Evolutionary conservation across 1,284 basidiomycete genomes (phyloP).

Genomic region (Athelia sp.): DNA sequence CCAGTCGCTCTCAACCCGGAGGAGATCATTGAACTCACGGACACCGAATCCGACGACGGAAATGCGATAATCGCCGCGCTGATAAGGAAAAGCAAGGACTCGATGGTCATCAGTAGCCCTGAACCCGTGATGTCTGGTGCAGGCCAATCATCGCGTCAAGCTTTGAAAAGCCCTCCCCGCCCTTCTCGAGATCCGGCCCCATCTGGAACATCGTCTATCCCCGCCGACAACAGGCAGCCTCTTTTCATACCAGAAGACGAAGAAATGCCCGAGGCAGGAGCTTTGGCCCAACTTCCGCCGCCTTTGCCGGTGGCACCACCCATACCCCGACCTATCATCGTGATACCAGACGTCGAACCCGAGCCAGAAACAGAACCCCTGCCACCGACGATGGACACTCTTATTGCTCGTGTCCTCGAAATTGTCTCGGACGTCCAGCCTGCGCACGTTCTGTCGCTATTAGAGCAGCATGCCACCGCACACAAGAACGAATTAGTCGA

Average conservation of each 20-base stretch:
- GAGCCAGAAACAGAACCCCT: not conserved
- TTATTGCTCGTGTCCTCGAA: slow-evolving; percentile 51
- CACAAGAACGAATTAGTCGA: slow-evolving; percentile 38
- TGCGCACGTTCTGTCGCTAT: slow-evolving; percentile 40
- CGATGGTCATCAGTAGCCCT: too few relatives aligned
- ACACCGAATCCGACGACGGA: not conserved
- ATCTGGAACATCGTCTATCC: too few relatives aligned
- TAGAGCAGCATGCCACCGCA: slow-evolving; percentile 32
- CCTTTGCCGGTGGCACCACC: not conserved
- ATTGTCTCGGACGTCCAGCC: slow-evolving; percentile 65
- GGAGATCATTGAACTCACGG: not conserved
- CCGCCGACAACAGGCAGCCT: not conserved
- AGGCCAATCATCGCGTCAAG: too few relatives aligned
- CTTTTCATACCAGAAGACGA: not conserved
- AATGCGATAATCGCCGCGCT: too few relatives aligned
- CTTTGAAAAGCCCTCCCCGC: too few relatives aligned
- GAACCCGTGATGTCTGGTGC: too few relatives aligned
- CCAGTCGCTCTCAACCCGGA: too few relatives aligned
- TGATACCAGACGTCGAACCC: not conserved
- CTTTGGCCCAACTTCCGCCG: too few relatives aligned
- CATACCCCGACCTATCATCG: not conserved
- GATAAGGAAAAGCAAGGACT: too few relatives aligned
- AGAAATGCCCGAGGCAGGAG: not conserved
- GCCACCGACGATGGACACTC: slow-evolving; percentile 11
- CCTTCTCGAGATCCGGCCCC: too few relatives aligned